phyloP scores from a whole-genome alignment of 202 grass and related monocot genomes.

The Carex sylvatica region DNA sequence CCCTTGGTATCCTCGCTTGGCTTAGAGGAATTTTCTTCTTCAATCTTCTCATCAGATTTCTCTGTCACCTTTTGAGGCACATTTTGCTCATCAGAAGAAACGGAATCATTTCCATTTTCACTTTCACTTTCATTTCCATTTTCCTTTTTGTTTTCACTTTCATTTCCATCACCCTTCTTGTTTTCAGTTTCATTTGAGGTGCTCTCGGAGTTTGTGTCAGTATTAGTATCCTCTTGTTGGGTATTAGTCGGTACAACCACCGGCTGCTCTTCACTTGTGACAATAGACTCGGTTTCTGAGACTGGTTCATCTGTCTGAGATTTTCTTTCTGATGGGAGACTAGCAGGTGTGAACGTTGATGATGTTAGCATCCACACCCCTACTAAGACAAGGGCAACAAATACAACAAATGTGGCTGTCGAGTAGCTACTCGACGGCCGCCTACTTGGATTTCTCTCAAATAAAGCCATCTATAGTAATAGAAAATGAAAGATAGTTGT shows the following conservation, averaged over 20 bases:
- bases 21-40: conserved; percentile 24
- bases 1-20: conserved; percentile 12
- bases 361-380: conserved; percentile 76
- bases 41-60: conserved; percentile 28
- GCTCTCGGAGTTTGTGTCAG: conserved; percentile 25
- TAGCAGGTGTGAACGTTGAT: conserved; percentile 39
- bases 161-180: conserved; percentile 24
- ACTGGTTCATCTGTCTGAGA: conserved; percentile 23
- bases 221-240: conserved; percentile 46
- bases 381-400: conserved; percentile 66
- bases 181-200: conserved; percentile 17
- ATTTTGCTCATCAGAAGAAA: conserved; percentile 31
- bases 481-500: conserved; percentile 23
- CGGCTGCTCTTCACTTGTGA: conserved; percentile 48
- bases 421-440: conserved; percentile 55
- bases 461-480: conserved; percentile 59
- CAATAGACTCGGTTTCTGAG: conserved; percentile 26
- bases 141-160: conserved; percentile 11
- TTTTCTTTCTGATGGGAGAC: conserved; percentile 29
- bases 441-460: conserved; percentile 56
- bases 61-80: conserved; percentile 20
- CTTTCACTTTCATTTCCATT: background rate
- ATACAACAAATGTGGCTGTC: conserved; percentile 48
- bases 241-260: conserved; percentile 60
- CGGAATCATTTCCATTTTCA: conserved; percentile 20